Conservation (phyloP, 495 filamentous ascomycete genomes). For the Lophiotrema nucula region DNA sequence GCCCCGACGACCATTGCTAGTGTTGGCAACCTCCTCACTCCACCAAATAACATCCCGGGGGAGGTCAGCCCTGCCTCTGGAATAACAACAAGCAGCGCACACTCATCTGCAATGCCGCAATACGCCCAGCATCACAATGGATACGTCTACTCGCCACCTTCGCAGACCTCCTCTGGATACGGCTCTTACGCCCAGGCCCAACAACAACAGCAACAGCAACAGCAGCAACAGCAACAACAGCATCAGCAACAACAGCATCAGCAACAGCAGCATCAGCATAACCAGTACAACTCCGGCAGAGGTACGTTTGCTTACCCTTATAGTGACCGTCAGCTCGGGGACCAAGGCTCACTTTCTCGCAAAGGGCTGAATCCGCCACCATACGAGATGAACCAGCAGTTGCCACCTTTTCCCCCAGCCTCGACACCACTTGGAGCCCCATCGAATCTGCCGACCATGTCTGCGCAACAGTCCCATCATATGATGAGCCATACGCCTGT, state of each 20-base stretch:
- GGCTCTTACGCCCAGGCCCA: constrained; percentile 20
- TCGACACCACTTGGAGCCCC: constrained; percentile 51
- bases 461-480: constrained; percentile 41
- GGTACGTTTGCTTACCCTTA: constrained; percentile 56
- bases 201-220: constrained; percentile 19
- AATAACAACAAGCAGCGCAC: constrained; percentile 54
- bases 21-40: constrained; percentile 62
- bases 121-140: constrained; percentile 42
- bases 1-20: constrained; percentile 46
- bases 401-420: constrained; percentile 58
- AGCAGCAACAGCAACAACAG: constrained; percentile 12
- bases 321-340: constrained; percentile 46
- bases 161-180: constrained; percentile 21
- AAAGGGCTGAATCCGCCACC: constrained; percentile 56
- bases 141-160: constrained; percentile 34
- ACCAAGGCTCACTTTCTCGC: constrained; percentile 52
- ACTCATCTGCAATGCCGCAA: constrained; percentile 48
- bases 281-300: constrained; percentile 51
- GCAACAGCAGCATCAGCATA: constrained; percentile 39
- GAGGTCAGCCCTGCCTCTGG: constrained; percentile 64
- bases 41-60: constrained; percentile 60
- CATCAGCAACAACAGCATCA: constrained; percentile 18
- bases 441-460: constrained; percentile 41
- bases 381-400: constrained; percentile 55
- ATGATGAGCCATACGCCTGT: constrained; percentile 49